A percentile compares a stretch with the other conserved stretches of the same genome.
Conservation (phyloP, 2,329 filamentous ascomycete species). For the Aspergillus aculeatinus region DNA sequence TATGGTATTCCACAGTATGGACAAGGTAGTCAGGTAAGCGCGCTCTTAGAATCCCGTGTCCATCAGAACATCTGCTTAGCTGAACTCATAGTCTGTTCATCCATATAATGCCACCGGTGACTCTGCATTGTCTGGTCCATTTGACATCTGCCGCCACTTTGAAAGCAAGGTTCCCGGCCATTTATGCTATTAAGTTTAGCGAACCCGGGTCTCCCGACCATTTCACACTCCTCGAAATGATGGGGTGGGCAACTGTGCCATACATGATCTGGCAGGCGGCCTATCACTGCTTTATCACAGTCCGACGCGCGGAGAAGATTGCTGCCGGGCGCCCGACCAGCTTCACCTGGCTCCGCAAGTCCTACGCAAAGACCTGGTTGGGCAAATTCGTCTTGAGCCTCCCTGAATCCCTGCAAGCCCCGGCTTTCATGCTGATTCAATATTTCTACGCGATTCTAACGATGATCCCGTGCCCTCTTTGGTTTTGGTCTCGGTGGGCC, state of each 20-base stretch:
- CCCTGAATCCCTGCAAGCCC: slow-evolving; percentile 74
- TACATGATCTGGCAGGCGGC: slow-evolving; percentile 89
- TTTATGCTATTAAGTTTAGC: slow-evolving; percentile 74
- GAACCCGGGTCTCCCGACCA: slow-evolving; percentile 70
- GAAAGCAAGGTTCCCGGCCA: slow-evolving; percentile 72
- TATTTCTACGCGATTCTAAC: slow-evolving; percentile 87
- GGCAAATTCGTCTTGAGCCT: slow-evolving; percentile 80
- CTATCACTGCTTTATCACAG: slow-evolving; percentile 94
- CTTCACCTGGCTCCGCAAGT: slow-evolving; percentile 93
- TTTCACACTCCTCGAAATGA: slow-evolving; percentile 80
- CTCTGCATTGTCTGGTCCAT: slow-evolving; percentile 89
- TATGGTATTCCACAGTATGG: slow-evolving; percentile 95
- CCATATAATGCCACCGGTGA: slow-evolving; percentile 96
- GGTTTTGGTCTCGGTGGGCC: slow-evolving; percentile 86
- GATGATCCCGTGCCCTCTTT: slow-evolving; percentile 90
- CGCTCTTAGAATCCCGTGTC: background rate
- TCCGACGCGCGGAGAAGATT: slow-evolving; percentile 92
- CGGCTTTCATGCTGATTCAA: slow-evolving; percentile 94
- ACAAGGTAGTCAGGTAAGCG: slow-evolving; percentile 82
- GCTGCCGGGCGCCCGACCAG: slow-evolving; percentile 92
- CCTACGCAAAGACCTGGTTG: slow-evolving; percentile 86
- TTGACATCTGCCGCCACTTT: slow-evolving; percentile 67
- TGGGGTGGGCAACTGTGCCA: slow-evolving; percentile 88
- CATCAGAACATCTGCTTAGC: background rate
- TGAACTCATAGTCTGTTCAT: slow-evolving; percentile 72